A percentile compares a stretch with the other conserved stretches of the same genome.
Evolutionary conservation across 176 grass and related monocot species (phyloP).

Genomic region (Guadua angustifolia): DNA sequence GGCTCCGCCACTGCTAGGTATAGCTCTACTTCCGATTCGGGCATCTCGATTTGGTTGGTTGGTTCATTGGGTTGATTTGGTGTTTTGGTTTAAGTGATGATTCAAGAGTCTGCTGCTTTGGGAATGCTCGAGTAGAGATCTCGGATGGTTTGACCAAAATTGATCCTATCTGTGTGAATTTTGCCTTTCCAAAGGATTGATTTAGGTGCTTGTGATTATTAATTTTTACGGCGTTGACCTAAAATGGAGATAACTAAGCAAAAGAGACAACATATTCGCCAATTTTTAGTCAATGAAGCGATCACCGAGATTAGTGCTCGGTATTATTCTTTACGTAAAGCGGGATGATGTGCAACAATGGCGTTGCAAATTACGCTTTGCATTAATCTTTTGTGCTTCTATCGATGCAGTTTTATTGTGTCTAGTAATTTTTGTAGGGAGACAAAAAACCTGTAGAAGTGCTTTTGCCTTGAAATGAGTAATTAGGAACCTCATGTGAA

Average conservation of each 20-base stretch:
- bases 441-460: not conserved
- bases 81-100: not conserved
- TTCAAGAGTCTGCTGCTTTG: not conserved
- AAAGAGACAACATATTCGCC: not conserved
- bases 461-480: not conserved
- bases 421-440: not conserved
- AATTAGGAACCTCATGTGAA: not conserved
- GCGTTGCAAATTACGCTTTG: not conserved
- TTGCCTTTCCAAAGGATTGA: not conserved
- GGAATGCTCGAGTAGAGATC: slow-evolving; percentile 25
- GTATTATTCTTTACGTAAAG: not conserved
- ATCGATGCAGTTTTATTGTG: not conserved
- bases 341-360: not conserved
- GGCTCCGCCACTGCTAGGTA: slow-evolving; percentile 40
- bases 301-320: not conserved
- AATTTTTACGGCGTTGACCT: not conserved
- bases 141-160: not conserved
- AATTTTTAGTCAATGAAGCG: not conserved
- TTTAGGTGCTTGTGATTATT: not conserved
- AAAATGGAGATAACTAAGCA: not conserved
- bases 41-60: slow-evolving; percentile 1
- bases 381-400: not conserved
- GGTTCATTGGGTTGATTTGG: not conserved
- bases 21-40: not conserved
- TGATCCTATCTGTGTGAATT: not conserved